phyloP scores from a whole-genome alignment of 2,329 filamentous ascomycete genomes.

The Sclerotinia nivalis region DNA sequence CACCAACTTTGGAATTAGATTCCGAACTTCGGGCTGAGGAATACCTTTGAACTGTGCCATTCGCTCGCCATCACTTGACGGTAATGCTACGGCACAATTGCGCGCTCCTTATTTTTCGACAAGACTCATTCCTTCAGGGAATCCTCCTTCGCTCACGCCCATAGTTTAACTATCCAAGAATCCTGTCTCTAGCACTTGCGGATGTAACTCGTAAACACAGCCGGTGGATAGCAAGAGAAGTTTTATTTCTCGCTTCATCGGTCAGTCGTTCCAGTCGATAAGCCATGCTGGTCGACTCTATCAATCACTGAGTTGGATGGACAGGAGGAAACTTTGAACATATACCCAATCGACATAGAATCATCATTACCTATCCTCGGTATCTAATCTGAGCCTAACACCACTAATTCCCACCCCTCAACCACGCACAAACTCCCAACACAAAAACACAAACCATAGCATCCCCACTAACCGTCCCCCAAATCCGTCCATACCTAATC shows the following conservation, averaged over 20 bases:
- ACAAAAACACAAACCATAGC: conserved; percentile 78
- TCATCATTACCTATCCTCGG: not conserved
- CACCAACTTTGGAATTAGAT: not conserved
- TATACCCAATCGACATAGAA: not conserved
- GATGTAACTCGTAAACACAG: not conserved
- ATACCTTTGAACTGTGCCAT: not conserved
- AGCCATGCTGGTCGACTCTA: not conserved
- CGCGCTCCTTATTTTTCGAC: not conserved
- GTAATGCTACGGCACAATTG: not conserved
- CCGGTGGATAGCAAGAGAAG: not conserved
- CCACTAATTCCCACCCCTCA: conserved; percentile 26
- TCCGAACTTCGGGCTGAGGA: not conserved
- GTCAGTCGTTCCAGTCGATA: not conserved
- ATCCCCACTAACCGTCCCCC: conserved; percentile 69
- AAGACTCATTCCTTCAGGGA: not conserved
- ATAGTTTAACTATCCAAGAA: not conserved
- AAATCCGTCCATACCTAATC: conserved; percentile 69
- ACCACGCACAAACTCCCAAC: conserved; percentile 49
- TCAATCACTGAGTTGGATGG: not conserved
- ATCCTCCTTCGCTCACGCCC: not conserved
- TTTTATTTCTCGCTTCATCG: not conserved
- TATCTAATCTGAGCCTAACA: not conserved
- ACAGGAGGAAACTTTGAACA: not conserved
- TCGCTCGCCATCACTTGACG: not conserved
- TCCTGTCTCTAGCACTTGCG: not conserved